Conservation (phyloP, 2,329 filamentous ascomycete genomes). For the Sodiomyces alkalinus region DNA sequence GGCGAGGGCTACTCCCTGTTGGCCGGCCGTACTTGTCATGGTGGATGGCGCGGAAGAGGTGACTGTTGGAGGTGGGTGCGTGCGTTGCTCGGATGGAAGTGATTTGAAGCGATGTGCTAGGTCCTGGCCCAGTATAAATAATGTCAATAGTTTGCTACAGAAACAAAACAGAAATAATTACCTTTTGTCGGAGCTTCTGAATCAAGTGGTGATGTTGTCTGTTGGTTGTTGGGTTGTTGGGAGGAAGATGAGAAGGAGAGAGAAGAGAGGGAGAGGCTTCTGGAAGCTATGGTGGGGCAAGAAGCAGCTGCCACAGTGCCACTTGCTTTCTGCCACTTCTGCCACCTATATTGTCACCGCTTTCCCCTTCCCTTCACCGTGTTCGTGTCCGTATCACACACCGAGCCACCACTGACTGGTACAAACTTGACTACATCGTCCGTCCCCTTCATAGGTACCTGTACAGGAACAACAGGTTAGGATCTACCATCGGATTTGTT, state of each 20-base stretch:
- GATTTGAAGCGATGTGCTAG: background rate
- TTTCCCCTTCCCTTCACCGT: background rate
- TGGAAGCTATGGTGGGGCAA: constrained; percentile 17
- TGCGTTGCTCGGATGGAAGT: background rate
- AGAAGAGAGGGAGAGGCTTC: constrained; percentile 9
- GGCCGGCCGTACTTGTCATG: constrained; percentile 38
- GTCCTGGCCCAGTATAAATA: too few species aligned
- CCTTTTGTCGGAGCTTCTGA: too few species aligned
- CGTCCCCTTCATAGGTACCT: background rate
- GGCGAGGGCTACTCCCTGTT: constrained; percentile 51
- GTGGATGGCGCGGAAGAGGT: constrained; percentile 3
- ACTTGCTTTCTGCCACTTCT: constrained; percentile 1
- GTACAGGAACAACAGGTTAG: background rate
- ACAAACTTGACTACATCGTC: too few species aligned
- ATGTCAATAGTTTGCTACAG: too few species aligned
- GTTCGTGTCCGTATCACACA: too few species aligned
- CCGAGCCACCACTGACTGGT: background rate
- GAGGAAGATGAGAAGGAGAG: background rate
- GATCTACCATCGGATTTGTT: too few species aligned
- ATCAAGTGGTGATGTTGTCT: too few species aligned
- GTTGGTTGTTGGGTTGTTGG: background rate
- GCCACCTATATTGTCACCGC: background rate
- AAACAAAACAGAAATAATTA: too few species aligned
- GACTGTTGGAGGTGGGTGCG: too few species aligned
- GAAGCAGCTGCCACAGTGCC: too few species aligned